Percentiles rank a stretch among this genome's conserved stretches.
Conservation (phyloP, 1,284 basidiomycete species). For the Sporisorium exsertum region DNA sequence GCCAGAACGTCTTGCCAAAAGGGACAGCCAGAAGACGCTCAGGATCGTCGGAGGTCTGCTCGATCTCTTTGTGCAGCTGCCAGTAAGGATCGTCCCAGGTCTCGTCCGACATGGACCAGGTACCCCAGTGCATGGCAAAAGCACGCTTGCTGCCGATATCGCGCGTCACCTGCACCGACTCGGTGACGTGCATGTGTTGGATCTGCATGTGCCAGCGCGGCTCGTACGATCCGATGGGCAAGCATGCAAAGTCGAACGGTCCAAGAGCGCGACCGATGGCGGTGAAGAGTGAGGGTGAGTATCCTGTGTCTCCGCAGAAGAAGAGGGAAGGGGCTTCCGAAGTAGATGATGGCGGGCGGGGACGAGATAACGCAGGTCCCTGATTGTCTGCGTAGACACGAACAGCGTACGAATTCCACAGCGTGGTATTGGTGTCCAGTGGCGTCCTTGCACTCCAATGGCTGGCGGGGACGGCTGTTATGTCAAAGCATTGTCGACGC, state of each 20-base stretch:
- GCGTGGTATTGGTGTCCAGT: constrained; percentile 71
- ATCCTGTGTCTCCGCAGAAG: constrained; percentile 71
- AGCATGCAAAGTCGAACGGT: constrained; percentile 71
- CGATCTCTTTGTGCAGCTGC: constrained; percentile 44
- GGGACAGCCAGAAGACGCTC: constrained; percentile 43
- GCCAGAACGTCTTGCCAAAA: constrained; percentile 50
- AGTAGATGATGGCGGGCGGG: constrained; percentile 3
- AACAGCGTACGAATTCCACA: constrained; percentile 69
- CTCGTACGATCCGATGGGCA: constrained; percentile 71
- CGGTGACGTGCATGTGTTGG: constrained; percentile 59
- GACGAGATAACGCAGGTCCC: background rate
- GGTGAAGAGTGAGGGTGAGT: constrained; percentile 70
- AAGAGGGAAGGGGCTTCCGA: constrained; percentile 52
- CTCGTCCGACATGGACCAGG: constrained; percentile 71
- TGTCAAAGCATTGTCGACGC: constrained; percentile 24
- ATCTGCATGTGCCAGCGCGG: constrained; percentile 61
- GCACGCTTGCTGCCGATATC: constrained; percentile 57
- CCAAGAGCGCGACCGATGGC: constrained; percentile 71
- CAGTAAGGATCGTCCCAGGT: constrained; percentile 56
- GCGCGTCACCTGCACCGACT: constrained; percentile 50
- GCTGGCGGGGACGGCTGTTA: constrained; percentile 61
- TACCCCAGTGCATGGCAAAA: constrained; percentile 72
- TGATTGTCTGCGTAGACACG: constrained; percentile 27
- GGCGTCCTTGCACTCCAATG: constrained; percentile 72
- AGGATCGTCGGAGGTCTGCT: constrained; percentile 16